Percentiles rank a stretch among this genome's conserved stretches.
These are phyloP conservation scores for Aspergillus aculeatinus DNA, from an alignment of 2,329 filamentous ascomycete species.

Conservation along the genomic window DNA sequence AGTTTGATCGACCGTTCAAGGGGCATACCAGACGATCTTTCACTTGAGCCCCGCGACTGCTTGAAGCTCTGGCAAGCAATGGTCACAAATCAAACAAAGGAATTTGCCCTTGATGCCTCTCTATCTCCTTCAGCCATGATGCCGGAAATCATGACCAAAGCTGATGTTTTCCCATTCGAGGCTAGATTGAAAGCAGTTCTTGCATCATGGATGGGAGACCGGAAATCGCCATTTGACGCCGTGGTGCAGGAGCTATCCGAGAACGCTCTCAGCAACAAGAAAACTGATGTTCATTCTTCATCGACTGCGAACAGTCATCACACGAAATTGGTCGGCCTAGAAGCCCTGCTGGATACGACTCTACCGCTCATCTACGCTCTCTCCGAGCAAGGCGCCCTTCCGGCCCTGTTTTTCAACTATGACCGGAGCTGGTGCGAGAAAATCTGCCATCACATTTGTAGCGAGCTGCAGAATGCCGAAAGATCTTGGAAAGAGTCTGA, in stretches of 20 bases:
- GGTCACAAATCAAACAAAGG: constrained; percentile 54
- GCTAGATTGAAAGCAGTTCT: constrained; percentile 59
- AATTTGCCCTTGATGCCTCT: constrained; percentile 47
- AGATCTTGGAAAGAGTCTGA: constrained; percentile 40
- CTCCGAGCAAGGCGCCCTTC: constrained; percentile 64
- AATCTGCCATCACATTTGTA: constrained; percentile 54
- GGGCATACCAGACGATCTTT: constrained; percentile 66
- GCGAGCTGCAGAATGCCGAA: constrained; percentile 57
- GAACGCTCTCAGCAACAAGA: no score
- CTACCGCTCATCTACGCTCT: constrained; percentile 50
- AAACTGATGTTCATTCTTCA: constrained; percentile 5
- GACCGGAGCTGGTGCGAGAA: constrained; percentile 65
- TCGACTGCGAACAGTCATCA: constrained; percentile 11
- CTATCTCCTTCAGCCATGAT: constrained; percentile 41
- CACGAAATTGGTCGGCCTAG: constrained; percentile 17
- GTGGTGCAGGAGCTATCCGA: constrained; percentile 51
- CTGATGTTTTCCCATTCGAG: constrained; percentile 67
- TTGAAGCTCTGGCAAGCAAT: constrained; percentile 65
- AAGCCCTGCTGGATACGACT: constrained; percentile 47
- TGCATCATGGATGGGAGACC: constrained; percentile 59
- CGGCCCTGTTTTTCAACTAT: constrained; percentile 76
- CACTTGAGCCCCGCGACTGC: constrained; percentile 70
- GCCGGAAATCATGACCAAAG: constrained; percentile 60
- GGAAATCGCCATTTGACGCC: constrained; percentile 52
- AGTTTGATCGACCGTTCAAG: constrained; percentile 61